phyloP scores from a whole-genome alignment of 169 alveolate genomes.

The Plasmodium gonderi region DNA sequence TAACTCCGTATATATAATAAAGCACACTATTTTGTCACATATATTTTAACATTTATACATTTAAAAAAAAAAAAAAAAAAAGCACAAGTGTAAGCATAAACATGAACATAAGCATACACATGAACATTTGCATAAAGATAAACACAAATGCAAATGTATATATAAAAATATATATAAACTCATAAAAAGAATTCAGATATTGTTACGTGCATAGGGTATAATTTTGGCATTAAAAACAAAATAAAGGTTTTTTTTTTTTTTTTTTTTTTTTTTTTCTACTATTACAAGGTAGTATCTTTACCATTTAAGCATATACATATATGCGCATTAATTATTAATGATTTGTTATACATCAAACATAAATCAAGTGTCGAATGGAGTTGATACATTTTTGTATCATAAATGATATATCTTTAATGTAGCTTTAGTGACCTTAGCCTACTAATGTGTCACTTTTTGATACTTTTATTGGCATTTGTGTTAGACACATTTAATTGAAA shows the following conservation, averaged over 20 bases:
- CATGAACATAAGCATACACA: too few relatives aligned
- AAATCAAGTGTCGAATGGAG: neutral
- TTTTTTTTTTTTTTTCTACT: neutral
- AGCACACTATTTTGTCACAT: neutral
- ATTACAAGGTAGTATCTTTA: neutral
- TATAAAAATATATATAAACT: neutral
- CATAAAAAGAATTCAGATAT: neutral
- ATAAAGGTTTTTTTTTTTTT: neutral
- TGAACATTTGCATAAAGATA: neutral
- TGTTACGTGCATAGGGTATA: neutral
- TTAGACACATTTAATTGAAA: neutral
- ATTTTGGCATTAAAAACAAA: neutral
- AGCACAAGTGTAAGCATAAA: too few relatives aligned
- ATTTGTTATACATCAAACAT: neutral
- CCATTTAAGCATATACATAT: neutral
- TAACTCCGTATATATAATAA: neutral
- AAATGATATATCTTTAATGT: neutral
- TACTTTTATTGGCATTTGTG: neutral
- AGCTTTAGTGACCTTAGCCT: neutral
- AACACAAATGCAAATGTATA: neutral
- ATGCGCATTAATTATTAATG: neutral
- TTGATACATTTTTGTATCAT: neutral
- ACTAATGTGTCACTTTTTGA: neutral
- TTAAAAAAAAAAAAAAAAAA: neutral
- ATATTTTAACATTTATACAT: neutral